Conservation (phyloP, 805 yeast genomes). For the Vanderwaltozyma verrucispora region DNA sequence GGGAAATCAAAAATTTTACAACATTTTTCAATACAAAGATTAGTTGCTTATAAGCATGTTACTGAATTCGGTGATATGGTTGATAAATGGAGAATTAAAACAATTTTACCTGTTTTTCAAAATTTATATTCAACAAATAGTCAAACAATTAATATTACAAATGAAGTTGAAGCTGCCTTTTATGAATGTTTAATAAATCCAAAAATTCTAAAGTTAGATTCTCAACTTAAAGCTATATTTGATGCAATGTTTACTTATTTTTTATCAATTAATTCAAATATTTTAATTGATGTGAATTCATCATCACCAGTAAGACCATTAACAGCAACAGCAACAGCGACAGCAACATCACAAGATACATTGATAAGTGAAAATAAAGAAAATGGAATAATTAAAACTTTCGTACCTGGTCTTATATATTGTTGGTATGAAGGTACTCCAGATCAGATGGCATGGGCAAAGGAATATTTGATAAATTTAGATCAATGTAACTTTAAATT, state of each 20-base stretch:
- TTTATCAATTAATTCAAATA: conserved; percentile 21
- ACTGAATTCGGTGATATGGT: conserved; percentile 28
- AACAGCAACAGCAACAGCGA: neutral
- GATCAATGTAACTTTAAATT: conserved; percentile 7
- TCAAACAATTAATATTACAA: conserved; percentile 11
- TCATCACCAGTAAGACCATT: neutral
- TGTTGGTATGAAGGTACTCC: conserved; percentile 44
- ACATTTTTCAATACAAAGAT: conserved; percentile 42
- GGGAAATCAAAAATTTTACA: conserved; percentile 42
- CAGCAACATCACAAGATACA: too few species aligned
- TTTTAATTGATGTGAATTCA: conserved; percentile 7
- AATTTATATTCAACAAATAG: conserved; percentile 16
- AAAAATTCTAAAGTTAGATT: conserved; percentile 34
- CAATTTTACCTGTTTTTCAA: conserved; percentile 16
- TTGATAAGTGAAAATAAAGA: too few species aligned
- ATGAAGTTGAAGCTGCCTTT: conserved; percentile 23
- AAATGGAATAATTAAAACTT: neutral
- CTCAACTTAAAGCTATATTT: conserved; percentile 30
- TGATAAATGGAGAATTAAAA: conserved; percentile 27
- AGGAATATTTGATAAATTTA: conserved; percentile 22
- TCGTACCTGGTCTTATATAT: conserved; percentile 44
- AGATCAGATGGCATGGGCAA: conserved; percentile 41
- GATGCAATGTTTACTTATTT: conserved; percentile 28
- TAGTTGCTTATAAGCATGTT: conserved; percentile 36
- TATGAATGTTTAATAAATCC: conserved; percentile 46